Conservation (phyloP, 768 basidiomycete genomes). For the Trametes punicea region DNA sequence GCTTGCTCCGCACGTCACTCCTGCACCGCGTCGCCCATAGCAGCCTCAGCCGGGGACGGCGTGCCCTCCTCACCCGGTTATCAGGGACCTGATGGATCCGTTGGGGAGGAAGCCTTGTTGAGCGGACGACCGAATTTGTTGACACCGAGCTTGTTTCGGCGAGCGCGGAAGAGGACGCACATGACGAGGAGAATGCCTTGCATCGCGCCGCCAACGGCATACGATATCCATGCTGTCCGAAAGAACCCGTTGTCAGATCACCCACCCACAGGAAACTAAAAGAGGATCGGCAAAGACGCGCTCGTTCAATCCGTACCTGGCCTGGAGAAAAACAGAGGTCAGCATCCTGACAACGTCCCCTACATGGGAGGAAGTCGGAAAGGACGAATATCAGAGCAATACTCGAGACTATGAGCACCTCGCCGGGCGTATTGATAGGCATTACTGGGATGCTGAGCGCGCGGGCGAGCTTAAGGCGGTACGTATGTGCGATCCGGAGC, state of each 20-base stretch:
- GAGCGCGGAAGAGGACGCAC: conserved; percentile 82
- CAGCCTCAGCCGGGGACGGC: conserved; percentile 16
- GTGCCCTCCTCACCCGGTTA: conserved; percentile 12
- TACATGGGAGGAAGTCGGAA: no score
- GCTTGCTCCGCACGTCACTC: conserved; percentile 19
- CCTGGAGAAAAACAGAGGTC: no score
- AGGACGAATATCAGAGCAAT: conserved; percentile 60
- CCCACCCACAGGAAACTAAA: background rate
- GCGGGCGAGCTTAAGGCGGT: conserved; percentile 74
- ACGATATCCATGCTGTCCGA: conserved; percentile 70
- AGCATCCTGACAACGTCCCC: no score
- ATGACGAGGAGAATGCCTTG: conserved; percentile 79
- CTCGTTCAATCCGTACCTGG: conserved; percentile 87
- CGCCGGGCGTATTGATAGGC: conserved; percentile 90
- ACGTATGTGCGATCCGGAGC: conserved; percentile 84
- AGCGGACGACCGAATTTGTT: conserved; percentile 85
- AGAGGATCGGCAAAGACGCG: conserved; percentile 31
- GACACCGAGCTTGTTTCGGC: conserved; percentile 70
- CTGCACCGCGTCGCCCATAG: conserved; percentile 20
- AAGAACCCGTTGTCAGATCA: background rate
- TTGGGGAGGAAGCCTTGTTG: background rate
- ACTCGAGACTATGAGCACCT: conserved; percentile 79
- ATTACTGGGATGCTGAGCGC: conserved; percentile 95
- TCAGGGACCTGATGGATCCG: background rate
- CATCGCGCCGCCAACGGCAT: conserved; percentile 77